phyloP scores from a whole-genome alignment of 2,329 filamentous ascomycete genomes.

The Penicillium palitans region DNA sequence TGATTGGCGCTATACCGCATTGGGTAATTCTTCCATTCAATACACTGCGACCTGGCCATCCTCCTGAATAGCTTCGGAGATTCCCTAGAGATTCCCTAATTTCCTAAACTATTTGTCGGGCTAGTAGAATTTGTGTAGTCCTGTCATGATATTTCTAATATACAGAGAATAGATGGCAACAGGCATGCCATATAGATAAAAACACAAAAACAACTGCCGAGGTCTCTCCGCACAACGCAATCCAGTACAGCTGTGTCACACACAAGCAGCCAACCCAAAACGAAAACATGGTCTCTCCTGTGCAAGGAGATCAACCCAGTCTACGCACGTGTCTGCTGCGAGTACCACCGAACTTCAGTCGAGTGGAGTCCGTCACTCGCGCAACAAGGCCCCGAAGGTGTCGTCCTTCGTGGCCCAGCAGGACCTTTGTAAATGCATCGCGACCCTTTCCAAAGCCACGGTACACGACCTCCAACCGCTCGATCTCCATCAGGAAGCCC shows the following conservation, averaged over 20 bases:
- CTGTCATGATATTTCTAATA: constrained; percentile 18
- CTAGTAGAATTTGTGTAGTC: background rate
- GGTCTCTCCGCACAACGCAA: constrained; percentile 2
- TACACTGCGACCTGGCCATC: background rate
- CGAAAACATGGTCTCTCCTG: background rate
- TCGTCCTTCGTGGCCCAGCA: constrained; percentile 82
- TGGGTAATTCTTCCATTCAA: constrained; percentile 18
- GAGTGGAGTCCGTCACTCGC: constrained; percentile 80
- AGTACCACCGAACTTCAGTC: constrained; percentile 92
- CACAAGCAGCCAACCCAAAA: constrained; percentile 2
- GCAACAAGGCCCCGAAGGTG: constrained; percentile 71
- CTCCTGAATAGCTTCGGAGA: background rate
- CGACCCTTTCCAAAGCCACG: constrained; percentile 84
- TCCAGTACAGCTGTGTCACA: constrained; percentile 3
- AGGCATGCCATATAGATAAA: constrained; percentile 11
- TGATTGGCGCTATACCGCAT: constrained; percentile 34
- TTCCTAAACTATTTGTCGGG: too few species aligned
- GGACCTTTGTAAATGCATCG: constrained; percentile 84
- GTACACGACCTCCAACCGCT: constrained; percentile 74
- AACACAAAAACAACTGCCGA: constrained; percentile 2
- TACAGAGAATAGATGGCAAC: constrained; percentile 24
- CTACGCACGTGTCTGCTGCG: constrained; percentile 82
- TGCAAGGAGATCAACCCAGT: constrained; percentile 56
- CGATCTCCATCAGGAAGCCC: constrained; percentile 73
- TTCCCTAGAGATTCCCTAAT: background rate